These are phyloP conservation scores for Eurotiales sp. DNA, from an alignment of 2,329 filamentous ascomycete species.

Conservation along the genomic window DNA sequence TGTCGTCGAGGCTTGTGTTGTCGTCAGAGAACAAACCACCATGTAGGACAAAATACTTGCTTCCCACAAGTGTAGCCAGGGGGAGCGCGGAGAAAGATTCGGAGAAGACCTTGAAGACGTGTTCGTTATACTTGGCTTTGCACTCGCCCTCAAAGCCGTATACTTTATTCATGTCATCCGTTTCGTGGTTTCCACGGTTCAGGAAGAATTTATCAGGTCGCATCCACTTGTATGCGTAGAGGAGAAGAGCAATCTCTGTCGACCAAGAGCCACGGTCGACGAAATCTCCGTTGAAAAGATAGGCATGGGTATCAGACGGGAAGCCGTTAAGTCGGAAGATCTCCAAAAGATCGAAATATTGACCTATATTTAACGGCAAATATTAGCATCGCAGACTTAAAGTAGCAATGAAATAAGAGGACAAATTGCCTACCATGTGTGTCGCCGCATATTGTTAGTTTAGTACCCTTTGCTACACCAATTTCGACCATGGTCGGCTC, in stretches of 20 bases:
- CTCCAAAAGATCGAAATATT: conserved; percentile 96
- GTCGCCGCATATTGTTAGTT: conserved; percentile 92
- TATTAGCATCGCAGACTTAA: too few relatives aligned
- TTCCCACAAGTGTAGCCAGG: conserved; percentile 83
- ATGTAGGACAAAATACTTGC: conserved; percentile 88
- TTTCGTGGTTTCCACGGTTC: conserved; percentile 97
- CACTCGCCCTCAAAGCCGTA: conserved; percentile 99
- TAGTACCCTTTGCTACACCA: conserved; percentile 69
- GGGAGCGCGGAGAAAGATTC: conserved; percentile 95
- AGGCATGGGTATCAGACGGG: conserved; percentile 81
- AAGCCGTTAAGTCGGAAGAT: conserved; percentile 88
- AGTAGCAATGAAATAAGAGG: conserved; percentile 7
- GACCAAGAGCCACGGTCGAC: conserved; percentile 98
- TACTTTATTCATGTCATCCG: conserved; percentile 97
- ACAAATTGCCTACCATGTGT: conserved; percentile 65
- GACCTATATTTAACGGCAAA: too few relatives aligned
- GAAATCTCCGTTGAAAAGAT: conserved; percentile 98
- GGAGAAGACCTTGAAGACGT: conserved; percentile 94
- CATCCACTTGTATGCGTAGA: conserved; percentile 97
- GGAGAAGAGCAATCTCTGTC: conserved; percentile 85
- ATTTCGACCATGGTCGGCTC: conserved; percentile 98
- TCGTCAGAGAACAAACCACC: conserved; percentile 94
- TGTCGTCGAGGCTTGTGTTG: conserved; percentile 85
- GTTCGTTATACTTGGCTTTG: conserved; percentile 95
- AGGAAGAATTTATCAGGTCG: conserved; percentile 85